Evolutionary conservation across 768 basidiomycete species (phyloP).

Genomic region (Pleurotus eryngii): DNA sequence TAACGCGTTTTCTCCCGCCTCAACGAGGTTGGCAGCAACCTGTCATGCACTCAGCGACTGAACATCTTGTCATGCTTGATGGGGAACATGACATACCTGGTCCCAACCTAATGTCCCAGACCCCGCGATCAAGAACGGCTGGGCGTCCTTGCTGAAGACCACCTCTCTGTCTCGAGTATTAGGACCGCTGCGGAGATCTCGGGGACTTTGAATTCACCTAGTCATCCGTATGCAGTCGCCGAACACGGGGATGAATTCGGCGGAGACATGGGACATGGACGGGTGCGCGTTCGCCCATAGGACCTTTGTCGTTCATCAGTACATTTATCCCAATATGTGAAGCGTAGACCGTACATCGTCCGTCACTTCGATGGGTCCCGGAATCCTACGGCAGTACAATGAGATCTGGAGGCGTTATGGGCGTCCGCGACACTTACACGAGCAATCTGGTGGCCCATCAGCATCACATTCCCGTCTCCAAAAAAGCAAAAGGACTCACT

Average conservation of each 20-base stretch:
- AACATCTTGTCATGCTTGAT: background rate
- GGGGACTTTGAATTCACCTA: conserved; percentile 36
- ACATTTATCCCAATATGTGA: background rate
- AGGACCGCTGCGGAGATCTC: background rate
- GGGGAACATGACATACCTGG: conserved; percentile 46
- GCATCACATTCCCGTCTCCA: conserved; percentile 31
- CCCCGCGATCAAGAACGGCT: conserved; percentile 92
- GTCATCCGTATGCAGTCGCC: conserved; percentile 88
- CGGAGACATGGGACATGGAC: conserved; percentile 82
- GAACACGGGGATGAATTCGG: conserved; percentile 85
- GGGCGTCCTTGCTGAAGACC: conserved; percentile 71
- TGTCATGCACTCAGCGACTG: conserved; percentile 23
- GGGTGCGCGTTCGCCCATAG: conserved; percentile 93
- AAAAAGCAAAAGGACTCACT: conserved; percentile 33
- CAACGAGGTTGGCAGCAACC: conserved; percentile 91
- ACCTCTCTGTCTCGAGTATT: conserved; percentile 52
- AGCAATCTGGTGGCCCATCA: conserved; percentile 35
- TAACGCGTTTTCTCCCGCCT: conserved; percentile 72
- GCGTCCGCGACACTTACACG: conserved; percentile 34
- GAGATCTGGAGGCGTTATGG: conserved; percentile 3
- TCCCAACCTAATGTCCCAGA: conserved; percentile 98
- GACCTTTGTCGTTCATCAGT: conserved; percentile 45
- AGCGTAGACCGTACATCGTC: conserved; percentile 33
- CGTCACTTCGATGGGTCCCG: conserved; percentile 60
- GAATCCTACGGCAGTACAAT: conserved; percentile 39